Conservation (phyloP, 495 filamentous ascomycete species). For the Penicillium coffeae region DNA sequence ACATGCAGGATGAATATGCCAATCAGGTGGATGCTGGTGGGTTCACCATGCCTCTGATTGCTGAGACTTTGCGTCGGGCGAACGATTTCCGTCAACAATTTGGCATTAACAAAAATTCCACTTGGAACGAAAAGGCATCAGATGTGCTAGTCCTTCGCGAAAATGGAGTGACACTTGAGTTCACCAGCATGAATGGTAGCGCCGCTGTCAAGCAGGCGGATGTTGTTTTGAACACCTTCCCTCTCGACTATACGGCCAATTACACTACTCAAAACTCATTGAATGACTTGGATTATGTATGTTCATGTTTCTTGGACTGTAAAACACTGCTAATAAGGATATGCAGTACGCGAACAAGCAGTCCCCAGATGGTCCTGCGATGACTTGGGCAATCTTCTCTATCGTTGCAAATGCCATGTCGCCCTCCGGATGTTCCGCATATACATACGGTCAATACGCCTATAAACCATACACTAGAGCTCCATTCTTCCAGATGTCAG, state of each 20-base stretch:
- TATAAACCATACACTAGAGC: slow-evolving; percentile 51
- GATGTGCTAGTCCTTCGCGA: slow-evolving; percentile 51
- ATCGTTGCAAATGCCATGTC: slow-evolving; percentile 57
- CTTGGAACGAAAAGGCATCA: slow-evolving; percentile 50
- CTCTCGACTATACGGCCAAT: slow-evolving; percentile 50
- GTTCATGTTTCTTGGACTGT: slow-evolving; percentile 7
- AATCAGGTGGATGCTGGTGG: slow-evolving; percentile 69
- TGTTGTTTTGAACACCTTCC: slow-evolving; percentile 57
- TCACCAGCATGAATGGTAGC: slow-evolving; percentile 60
- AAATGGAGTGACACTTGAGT: slow-evolving; percentile 69
- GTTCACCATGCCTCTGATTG: slow-evolving; percentile 68
- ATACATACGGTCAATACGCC: slow-evolving; percentile 60
- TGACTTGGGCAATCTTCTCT: slow-evolving; percentile 65
- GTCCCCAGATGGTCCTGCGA: slow-evolving; percentile 58
- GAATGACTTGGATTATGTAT: slow-evolving; percentile 55
- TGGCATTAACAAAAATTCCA: slow-evolving; percentile 46
- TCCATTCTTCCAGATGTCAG: slow-evolving; percentile 56
- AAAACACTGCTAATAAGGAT: too few relatives aligned
- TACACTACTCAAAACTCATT: slow-evolving; percentile 51
- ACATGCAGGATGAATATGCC: slow-evolving; percentile 61
- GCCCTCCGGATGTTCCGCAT: slow-evolving; percentile 58
- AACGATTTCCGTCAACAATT: slow-evolving; percentile 56
- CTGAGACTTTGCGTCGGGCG: slow-evolving; percentile 50
- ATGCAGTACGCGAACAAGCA: slow-evolving; percentile 58
- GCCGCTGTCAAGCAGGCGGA: slow-evolving; percentile 64